phyloP scores from a whole-genome alignment of 2,329 filamentous ascomycete genomes.

The Talaromyces marneffei region DNA sequence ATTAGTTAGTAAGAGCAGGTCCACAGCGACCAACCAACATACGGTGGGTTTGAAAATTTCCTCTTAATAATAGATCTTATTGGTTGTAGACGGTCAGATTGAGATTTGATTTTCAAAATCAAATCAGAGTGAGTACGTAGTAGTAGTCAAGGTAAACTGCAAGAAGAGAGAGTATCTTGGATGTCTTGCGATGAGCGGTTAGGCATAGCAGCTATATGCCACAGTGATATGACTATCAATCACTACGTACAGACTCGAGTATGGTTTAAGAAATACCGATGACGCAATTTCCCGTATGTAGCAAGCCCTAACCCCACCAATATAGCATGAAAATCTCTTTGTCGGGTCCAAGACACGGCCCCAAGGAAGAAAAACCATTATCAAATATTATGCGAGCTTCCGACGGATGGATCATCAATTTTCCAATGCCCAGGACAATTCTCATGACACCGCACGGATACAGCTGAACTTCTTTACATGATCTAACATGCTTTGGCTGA shows the following conservation, averaged over 20 bases:
- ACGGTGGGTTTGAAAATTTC: not conserved
- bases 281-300: not conserved
- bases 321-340: not conserved
- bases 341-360: not conserved
- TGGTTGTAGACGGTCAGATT: not conserved
- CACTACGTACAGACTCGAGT: not conserved
- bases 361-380: not conserved
- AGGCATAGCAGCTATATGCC: not conserved
- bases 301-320: not conserved
- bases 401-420: not conserved
- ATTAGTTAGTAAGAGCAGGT: not conserved
- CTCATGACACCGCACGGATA: not conserved
- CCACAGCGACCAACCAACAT: not conserved
- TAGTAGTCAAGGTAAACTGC: not conserved
- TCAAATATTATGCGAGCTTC: not conserved
- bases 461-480: not conserved
- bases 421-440: not conserved
- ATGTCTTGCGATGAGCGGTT: not conserved
- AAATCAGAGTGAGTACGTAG: not conserved
- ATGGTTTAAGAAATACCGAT: not conserved
- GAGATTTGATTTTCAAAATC: not conserved
- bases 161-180: not conserved
- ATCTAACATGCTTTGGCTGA: not conserved
- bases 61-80: not conserved
- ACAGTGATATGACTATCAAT: not conserved